Base-by-base conservation (phyloP, 2,329 filamentous ascomycete genomes). In the Colletotrichum spinosum region DNA sequence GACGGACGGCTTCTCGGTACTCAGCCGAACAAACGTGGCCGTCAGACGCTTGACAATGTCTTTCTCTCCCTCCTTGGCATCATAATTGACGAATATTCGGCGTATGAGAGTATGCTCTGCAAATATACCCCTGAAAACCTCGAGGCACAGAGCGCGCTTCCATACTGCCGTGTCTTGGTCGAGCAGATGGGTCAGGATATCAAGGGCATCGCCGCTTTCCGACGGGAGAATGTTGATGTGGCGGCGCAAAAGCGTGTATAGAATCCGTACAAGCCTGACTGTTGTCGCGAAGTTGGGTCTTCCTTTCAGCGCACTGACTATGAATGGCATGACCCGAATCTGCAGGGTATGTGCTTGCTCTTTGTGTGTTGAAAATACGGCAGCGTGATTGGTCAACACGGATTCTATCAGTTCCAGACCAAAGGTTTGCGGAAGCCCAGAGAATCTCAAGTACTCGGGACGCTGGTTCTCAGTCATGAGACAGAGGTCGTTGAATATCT, bases 331-430 rank as follows among this genome's bases (percentile, higher is more conserved):
- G 2, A 97, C 87, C 53, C 91, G 86, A 4, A 86, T 83, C 34
- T 92, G 89, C 42, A 98, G 83, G 42, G 97, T 88, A 69, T 95
- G 86, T 6, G 91, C 87, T 75, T 97, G 92, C 73, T 97, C 94
- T 0, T 88, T 84, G 73, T 97, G 94, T 3, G 84, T 83, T 15
- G 89, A 82, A 75, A 98, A 96, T 35, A 97, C 88, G 55, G 85
- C 83, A n/a, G 90, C 87, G 80, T 97, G 93, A 71, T 94, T 97
- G 33, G 91, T 90, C 65, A 99, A 81, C 56, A 97, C 89, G 1
- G 93, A 95, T 78, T 97, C 94, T 71, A 99, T 93, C 59, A 98
- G 84, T 75, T 99, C 96, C 1, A 99, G 81, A 6, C 94, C 92
- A 71, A 97, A 96, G 0, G 92, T 91, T 71, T 93, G 89, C 0